Conservation (phyloP, 2,329 filamentous ascomycete species). For the Leptographium wingfieldii region DNA sequence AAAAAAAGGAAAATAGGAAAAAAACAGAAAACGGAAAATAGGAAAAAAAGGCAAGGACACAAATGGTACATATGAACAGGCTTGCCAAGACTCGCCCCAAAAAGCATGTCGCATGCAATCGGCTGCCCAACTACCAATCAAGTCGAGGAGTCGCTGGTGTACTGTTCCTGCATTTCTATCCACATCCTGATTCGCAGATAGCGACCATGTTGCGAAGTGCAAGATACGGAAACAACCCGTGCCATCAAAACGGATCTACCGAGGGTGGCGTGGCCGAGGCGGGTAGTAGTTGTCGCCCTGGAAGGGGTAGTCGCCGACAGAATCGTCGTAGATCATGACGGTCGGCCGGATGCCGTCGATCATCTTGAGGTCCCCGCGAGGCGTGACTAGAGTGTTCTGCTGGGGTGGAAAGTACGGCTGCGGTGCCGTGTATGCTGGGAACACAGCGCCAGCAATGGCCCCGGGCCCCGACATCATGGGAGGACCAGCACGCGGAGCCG, state of each 20-base stretch:
- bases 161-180: too few relatives aligned
- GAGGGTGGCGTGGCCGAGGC: not conserved
- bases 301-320: not conserved
- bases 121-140: too few relatives aligned
- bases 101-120: too few relatives aligned
- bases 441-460: not conserved
- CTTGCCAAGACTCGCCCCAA: not conserved
- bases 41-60: not conserved
- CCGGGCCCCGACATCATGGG: not conserved
- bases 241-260: not conserved
- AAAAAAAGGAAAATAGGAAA: not conserved
- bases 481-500: not conserved
- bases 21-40: not conserved
- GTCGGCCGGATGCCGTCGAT: not conserved
- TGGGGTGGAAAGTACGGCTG: not conserved
- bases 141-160: too few relatives aligned
- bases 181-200: too few relatives aligned
- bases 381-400: not conserved
- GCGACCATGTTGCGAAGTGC: too few relatives aligned
- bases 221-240: too few relatives aligned
- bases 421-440: not conserved
- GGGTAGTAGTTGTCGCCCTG: not conserved
- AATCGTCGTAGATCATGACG: not conserved
- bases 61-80: not conserved
- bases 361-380: conserved; percentile 1